Evolutionary conservation across 768 basidiomycete genomes (phyloP).

Genomic region (Podaxis carcinomalis): DNA sequence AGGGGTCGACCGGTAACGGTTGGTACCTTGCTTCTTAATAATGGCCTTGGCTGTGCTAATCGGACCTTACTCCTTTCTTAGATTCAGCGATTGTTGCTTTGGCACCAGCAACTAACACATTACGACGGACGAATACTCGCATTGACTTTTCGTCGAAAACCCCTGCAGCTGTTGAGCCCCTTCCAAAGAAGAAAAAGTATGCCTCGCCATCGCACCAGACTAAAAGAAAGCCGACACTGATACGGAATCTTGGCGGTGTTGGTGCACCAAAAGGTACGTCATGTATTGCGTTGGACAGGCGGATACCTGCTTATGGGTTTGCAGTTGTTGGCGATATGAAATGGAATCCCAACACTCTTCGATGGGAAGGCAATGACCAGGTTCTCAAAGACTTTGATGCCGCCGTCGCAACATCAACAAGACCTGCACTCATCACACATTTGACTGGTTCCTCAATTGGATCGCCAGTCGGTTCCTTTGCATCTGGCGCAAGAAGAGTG

Average conservation of each 20-base stretch:
- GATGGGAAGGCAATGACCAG: slow-evolving; percentile 98
- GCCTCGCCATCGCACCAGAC: slow-evolving; percentile 37
- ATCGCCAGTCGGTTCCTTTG: slow-evolving; percentile 70
- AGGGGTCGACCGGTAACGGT: slow-evolving; percentile 43
- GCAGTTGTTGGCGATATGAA: slow-evolving; percentile 96
- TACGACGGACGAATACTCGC: slow-evolving; percentile 52
- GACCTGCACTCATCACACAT: slow-evolving; percentile 95
- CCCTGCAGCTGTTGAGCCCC: slow-evolving; percentile 24
- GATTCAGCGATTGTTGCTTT: slow-evolving; percentile 23
- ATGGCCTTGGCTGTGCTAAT: not conserved
- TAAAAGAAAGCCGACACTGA: slow-evolving; percentile 79
- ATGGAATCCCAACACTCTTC: slow-evolving; percentile 86
- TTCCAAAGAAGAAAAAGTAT: slow-evolving; percentile 53
- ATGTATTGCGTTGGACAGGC: not conserved
- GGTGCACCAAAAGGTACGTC: slow-evolving; percentile 68
- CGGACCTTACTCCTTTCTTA: slow-evolving; percentile 16
- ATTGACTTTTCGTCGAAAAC: slow-evolving; percentile 47
- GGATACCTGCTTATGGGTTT: slow-evolving; percentile 13
- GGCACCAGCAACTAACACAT: slow-evolving; percentile 43
- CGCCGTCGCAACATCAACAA: slow-evolving; percentile 73
- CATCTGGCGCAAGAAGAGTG: slow-evolving; percentile 81
- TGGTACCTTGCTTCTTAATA: slow-evolving; percentile 16
- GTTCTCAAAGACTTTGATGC: slow-evolving; percentile 88
- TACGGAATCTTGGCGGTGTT: slow-evolving; percentile 73
- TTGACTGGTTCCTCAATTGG: slow-evolving; percentile 84